Conservation (phyloP, 345 rosid genomes). For the Eucalyptus shirleyi region DNA sequence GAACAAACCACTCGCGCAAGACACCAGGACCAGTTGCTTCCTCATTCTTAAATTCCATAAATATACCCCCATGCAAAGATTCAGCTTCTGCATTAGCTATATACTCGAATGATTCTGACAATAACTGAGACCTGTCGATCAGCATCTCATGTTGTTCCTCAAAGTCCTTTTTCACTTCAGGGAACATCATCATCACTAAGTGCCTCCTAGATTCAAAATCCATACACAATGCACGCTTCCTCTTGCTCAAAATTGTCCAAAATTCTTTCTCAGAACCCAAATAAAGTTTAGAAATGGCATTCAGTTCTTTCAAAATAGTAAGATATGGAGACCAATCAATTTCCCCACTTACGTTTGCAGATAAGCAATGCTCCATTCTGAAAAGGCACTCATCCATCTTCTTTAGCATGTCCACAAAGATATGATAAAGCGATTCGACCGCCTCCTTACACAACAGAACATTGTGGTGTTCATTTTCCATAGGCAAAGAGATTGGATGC, state of each 20-base stretch:
- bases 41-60: conserved; percentile 93
- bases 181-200: conserved; percentile 81
- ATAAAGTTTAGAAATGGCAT: conserved; percentile 48
- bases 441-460: conserved; percentile 14
- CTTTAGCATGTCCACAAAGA: conserved; percentile 24
- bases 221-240: conserved; percentile 41
- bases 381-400: conserved; percentile 47
- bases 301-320: conserved; percentile 59
- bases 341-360: conserved; percentile 14
- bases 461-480: conserved; percentile 5
- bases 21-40: conserved; percentile 99
- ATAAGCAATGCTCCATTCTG: conserved; percentile 21
- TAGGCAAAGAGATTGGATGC: conserved; percentile 28
- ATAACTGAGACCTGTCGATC: conserved; percentile 76
- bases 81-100: conserved; percentile 49
- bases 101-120: conserved; percentile 85
- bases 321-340: conserved; percentile 63
- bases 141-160: conserved; percentile 87
- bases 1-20: conserved; percentile 85
- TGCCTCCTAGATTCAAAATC: conserved; percentile 78
- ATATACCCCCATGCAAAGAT: conserved; percentile 59
- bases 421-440: conserved; percentile 28
- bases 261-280: conserved; percentile 35
- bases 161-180: conserved; percentile 73
- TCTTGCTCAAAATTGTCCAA: conserved; percentile 25